Evolutionary conservation across 2,329 filamentous ascomycete species (phyloP).

Genomic region (Hirsutella thompsonii): DNA sequence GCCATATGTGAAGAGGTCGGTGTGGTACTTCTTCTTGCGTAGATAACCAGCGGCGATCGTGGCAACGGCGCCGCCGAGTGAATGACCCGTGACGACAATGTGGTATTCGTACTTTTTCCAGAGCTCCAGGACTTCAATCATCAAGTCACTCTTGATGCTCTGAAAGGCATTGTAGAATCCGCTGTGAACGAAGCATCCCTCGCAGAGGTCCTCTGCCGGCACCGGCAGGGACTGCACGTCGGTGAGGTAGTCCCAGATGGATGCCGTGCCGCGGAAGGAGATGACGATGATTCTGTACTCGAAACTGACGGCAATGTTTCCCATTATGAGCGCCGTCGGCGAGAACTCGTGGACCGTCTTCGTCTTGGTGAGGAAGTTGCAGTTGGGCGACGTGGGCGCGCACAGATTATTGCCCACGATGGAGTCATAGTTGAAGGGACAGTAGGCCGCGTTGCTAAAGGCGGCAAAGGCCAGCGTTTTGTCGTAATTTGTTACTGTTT

Average conservation of each 20-base stretch:
- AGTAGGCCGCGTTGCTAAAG: background rate
- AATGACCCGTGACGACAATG: background rate
- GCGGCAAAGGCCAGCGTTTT: background rate
- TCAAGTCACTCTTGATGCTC: slow-evolving; percentile 4
- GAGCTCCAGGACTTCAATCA: slow-evolving; percentile 32
- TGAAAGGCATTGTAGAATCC: background rate
- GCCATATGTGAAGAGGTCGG: slow-evolving; percentile 53
- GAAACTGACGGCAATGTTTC: background rate
- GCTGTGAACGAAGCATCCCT: background rate
- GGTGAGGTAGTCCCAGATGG: background rate
- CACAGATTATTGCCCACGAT: background rate
- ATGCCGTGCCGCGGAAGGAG: background rate
- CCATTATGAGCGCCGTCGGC: background rate
- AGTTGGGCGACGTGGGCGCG: background rate
- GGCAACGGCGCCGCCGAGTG: slow-evolving; percentile 15
- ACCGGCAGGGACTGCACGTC: background rate
- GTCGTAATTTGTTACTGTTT: too few species aligned
- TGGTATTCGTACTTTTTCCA: slow-evolving; percentile 22
- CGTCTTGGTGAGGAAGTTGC: background rate
- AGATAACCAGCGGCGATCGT: slow-evolving; percentile 45
- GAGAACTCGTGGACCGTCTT: background rate
- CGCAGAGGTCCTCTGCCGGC: background rate
- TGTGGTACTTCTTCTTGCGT: slow-evolving; percentile 28
- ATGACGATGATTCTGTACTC: background rate
- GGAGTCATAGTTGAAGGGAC: background rate